Conservation (phyloP, 23 red algal species). For the Cyanidioschyzon merolae region DNA sequence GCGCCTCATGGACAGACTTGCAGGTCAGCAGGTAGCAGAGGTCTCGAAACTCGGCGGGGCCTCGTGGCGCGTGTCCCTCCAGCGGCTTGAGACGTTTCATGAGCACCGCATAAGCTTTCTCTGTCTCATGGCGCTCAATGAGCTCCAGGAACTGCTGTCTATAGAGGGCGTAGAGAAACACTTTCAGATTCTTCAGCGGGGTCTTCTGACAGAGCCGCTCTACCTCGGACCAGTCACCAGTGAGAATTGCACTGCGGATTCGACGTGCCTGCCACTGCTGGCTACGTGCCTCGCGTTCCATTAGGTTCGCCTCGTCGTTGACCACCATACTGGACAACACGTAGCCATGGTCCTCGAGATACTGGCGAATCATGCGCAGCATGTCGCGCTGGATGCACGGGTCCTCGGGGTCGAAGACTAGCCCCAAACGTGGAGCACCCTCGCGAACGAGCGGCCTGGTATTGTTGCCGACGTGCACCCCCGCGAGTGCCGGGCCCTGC, state of each 20-base stretch:
- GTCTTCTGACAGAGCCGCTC: constrained; percentile 54
- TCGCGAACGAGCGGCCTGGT: background rate
- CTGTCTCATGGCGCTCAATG: constrained; percentile 65
- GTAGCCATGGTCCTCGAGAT: constrained; percentile 88
- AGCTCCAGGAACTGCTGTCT: constrained; percentile 93
- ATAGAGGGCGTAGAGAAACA: constrained; percentile 76
- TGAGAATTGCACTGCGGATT: constrained; percentile 71
- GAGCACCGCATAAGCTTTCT: constrained; percentile 85
- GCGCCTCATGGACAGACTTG: constrained; percentile 82
- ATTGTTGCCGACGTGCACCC: background rate
- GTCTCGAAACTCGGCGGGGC: constrained; percentile 67
- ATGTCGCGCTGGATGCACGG: constrained; percentile 72
- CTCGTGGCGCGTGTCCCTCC: constrained; percentile 56
- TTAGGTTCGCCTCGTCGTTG: constrained; percentile 75
- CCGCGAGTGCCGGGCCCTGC: background rate
- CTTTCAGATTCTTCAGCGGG: constrained; percentile 62
- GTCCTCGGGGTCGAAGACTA: constrained; percentile 44
- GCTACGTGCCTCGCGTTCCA: constrained; percentile 28
- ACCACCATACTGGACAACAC: constrained; percentile 36
- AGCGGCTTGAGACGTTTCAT: constrained; percentile 74
- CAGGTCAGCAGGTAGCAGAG: constrained; percentile 97
- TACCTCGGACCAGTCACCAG: constrained; percentile 89
- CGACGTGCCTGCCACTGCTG: constrained; percentile 57
- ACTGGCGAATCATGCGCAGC: constrained; percentile 77
- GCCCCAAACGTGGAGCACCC: background rate